A percentile compares a stretch with the other conserved stretches of the same genome.
These are phyloP conservation scores for Cryptococcus floricola DNA, from an alignment of 1,284 basidiomycete species.

Conservation along the genomic window DNA sequence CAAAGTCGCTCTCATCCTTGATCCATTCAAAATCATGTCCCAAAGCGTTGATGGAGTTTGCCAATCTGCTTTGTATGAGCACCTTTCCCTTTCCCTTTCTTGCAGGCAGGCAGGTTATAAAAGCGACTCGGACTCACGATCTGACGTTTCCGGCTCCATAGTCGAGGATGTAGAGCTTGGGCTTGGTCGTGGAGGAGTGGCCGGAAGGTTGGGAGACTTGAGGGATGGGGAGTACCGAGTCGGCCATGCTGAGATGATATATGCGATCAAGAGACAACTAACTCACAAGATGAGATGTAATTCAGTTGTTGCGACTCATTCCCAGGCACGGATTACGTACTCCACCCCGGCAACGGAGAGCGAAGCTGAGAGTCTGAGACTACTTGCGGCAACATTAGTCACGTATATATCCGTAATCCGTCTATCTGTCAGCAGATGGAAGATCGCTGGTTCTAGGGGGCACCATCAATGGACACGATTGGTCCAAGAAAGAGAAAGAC, in stretches of 20 bases:
- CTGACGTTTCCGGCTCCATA: conserved; percentile 95
- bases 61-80: conserved; percentile 53
- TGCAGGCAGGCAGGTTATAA: neutral
- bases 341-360: too few relatives aligned
- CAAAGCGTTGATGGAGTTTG: conserved; percentile 84
- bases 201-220: conserved; percentile 28
- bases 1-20: conserved; percentile 74
- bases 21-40: conserved; percentile 93
- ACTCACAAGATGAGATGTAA: neutral
- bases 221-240: conserved; percentile 28
- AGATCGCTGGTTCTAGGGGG: too few relatives aligned
- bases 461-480: too few relatives aligned
- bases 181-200: conserved; percentile 23
- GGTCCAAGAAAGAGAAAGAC: too few relatives aligned
- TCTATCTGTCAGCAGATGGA: too few relatives aligned
- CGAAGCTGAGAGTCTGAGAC: too few relatives aligned
- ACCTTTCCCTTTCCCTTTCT: too few relatives aligned
- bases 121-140: conserved; percentile 51
- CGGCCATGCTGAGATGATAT: conserved; percentile 10
- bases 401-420: too few relatives aligned
- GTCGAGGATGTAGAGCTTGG: conserved; percentile 77
- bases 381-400: too few relatives aligned
- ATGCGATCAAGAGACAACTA: neutral
- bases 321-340: too few relatives aligned
- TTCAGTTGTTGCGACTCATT: neutral